Base-by-base conservation (phyloP, 2,329 filamentous ascomycete genomes). In the Tolypocladium sp. region DNA sequence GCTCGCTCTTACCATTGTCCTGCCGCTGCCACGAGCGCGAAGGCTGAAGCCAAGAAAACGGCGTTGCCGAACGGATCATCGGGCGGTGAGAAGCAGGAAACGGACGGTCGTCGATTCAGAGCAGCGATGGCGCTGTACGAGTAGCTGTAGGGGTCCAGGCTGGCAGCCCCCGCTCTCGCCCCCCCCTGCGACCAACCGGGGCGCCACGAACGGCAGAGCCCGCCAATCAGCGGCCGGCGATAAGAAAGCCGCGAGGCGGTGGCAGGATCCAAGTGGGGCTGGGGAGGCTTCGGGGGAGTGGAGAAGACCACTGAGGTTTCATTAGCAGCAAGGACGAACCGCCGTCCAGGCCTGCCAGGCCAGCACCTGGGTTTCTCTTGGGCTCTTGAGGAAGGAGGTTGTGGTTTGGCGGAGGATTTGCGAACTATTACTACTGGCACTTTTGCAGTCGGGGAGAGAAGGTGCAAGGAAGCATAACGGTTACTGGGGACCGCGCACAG, bases 151-250 rank as follows among this genome's bases (percentile, higher is more conserved):
- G 49, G 42, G 42, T 46, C 42, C 17, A 41, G 4, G 41, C 41
- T 22, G 41, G 41, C 41, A 9, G 15, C 52, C 35, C 35, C 52
- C 51, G 17, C 51, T 12, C 10, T 17, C 27, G 33, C 15, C 7
- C 51, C 27, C 49, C 13, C 22, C 10, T 2, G 25, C 37, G 37
- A n/a, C 22, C 25, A 33, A 33, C 54, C 25, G 27, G 17, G 25
- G 54, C 54, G 54, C 54, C 54, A 41, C 54, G 4, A 20, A 41
- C 35, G 41, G 40, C 27, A 9, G 6, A 33, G 49, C 15, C 25
- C 17, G 25, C 58, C 58, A 59, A 59, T 59, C 58, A 59, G n/a
- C 37, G 13, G 41, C 17, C 4, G 15, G 42, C 58, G 58, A 59
- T 59, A 60, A 60, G 52, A 52, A 38, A 37, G 38, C 17, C n/a